Percentiles rank a stretch among this genome's conserved stretches.
Conservation (phyloP, 176 grass and related monocot species). For the Oryza coarctata region DNA sequence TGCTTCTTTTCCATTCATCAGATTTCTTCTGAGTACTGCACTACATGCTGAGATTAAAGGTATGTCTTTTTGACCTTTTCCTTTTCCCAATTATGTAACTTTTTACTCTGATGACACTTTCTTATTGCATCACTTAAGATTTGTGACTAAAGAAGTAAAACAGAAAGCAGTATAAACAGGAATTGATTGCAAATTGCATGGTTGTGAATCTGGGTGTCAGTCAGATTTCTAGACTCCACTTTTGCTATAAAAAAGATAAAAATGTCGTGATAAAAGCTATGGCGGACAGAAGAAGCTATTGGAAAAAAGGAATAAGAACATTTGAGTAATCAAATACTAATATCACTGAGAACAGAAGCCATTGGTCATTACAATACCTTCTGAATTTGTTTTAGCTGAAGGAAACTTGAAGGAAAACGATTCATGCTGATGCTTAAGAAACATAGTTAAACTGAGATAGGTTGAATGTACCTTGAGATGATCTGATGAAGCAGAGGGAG, state of each 20-base stretch:
- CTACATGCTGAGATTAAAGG: neutral
- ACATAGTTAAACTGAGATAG: conserved; percentile 7
- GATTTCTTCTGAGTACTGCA: conserved; percentile 27
- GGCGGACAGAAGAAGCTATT: neutral
- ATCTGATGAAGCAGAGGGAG: conserved; percentile 48
- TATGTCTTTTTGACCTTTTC: neutral
- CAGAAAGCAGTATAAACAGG: conserved; percentile 6
- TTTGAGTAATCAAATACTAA: neutral
- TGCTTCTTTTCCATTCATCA: neutral
- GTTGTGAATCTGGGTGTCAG: neutral
- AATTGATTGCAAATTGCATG: neutral
- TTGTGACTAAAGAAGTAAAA: neutral
- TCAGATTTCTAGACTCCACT: neutral
- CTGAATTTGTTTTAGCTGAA: neutral
- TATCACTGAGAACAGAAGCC: neutral
- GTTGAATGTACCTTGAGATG: conserved; percentile 49
- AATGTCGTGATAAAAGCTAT: conserved; percentile 19
- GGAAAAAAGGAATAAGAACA: conserved; percentile 2
- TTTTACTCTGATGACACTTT: neutral
- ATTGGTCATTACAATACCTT: neutral
- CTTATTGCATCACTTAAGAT: neutral
- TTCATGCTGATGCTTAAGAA: conserved; percentile 17
- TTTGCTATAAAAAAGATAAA: neutral
- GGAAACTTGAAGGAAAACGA: neutral
- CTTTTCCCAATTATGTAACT: neutral